Evolutionary conservation across 1,284 basidiomycete species (phyloP), one percentile per base, ranked within the genome.

Genomic region (Trichosporon coremiiforme): DNA sequence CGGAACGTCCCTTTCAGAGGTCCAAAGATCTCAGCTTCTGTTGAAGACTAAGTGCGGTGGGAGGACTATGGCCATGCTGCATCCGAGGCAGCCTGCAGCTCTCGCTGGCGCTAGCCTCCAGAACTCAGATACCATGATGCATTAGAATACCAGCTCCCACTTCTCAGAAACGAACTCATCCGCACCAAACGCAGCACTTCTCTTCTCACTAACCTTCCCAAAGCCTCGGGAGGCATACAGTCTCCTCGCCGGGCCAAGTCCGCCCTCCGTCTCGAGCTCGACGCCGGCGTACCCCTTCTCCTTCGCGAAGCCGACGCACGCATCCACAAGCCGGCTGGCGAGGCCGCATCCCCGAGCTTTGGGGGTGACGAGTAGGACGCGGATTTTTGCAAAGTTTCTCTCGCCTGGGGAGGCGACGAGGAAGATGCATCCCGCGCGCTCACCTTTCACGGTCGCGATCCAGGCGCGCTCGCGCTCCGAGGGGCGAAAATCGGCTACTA

Each of bases 401-500:
- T 4, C 41, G 1, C 10, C 10, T 7, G 38, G 38, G 15, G 41
- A 45, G 15, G 5, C 17, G 15, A 45, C 41, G 41, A 45, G 41
- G 17, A 45, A 45, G 41, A 45, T 45, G 41, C 41, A 45, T 15
- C 41, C 41, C 15, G 41, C 41, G 4, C 41, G 41, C 41, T 45
- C 41, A 10, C 41, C 41, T 17, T 45, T 10, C 2, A 45, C 41
- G 15, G 13, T n/a, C 41, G 41, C 41, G 15, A 45, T 45, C 41
- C 41, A 45, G 7, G 41, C 41, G 1, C 41, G 41, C 41, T 45
- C 41, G 15, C 41, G 53, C 25, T 55, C 53, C 22, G 22, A 13
- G 53, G 53, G 53, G 2, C 10, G 3, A 25, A 55, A 55, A 7
- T 35, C 50, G 9, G 17, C 64, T 1, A 66, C 35, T 31, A 73